These are phyloP conservation scores for Apiospora arundinis DNA, from an alignment of 2,329 filamentous ascomycete species.

Conservation along the genomic window DNA sequence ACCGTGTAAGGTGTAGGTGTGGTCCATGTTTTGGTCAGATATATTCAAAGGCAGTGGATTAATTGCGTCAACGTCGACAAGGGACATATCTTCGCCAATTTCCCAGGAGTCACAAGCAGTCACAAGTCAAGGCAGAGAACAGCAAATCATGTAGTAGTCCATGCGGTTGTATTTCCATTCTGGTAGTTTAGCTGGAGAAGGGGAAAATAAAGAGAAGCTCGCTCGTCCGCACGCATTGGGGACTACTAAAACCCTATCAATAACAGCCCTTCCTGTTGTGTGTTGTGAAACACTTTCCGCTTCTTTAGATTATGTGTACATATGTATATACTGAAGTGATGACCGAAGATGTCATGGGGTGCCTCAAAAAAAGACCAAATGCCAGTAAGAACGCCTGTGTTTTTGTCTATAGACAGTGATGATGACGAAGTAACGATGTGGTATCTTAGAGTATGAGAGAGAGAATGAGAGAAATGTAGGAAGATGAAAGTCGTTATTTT, in stretches of 20 bases:
- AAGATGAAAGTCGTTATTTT: not conserved
- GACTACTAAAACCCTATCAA: slow-evolving; percentile 14
- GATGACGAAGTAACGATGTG: not conserved
- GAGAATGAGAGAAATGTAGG: not conserved
- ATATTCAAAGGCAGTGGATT: no score
- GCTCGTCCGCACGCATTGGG: not conserved
- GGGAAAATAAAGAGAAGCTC: not conserved
- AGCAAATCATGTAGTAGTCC: slow-evolving; percentile 1
- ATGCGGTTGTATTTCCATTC: not conserved
- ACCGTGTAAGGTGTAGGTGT: no score
- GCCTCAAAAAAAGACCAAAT: not conserved
- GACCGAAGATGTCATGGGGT: not conserved
- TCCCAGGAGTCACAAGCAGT: not conserved
- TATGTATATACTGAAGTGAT: slow-evolving; percentile 6
- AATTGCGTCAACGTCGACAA: not conserved
- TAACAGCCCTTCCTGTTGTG: not conserved
- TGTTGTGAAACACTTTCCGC: slow-evolving; percentile 10
- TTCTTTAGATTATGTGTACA: slow-evolving; percentile 5
- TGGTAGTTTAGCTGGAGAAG: slow-evolving; percentile 2
- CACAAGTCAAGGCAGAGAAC: not conserved
- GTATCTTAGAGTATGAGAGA: slow-evolving; percentile 12
- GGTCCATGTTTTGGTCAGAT: no score
- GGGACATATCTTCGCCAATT: not conserved
- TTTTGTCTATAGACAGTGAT: not conserved
- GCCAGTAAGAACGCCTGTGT: slow-evolving; percentile 8